These are phyloP conservation scores for Paracoccidioides lutzii DNA, from an alignment of 2,329 filamentous ascomycete species.

Conservation along the genomic window DNA sequence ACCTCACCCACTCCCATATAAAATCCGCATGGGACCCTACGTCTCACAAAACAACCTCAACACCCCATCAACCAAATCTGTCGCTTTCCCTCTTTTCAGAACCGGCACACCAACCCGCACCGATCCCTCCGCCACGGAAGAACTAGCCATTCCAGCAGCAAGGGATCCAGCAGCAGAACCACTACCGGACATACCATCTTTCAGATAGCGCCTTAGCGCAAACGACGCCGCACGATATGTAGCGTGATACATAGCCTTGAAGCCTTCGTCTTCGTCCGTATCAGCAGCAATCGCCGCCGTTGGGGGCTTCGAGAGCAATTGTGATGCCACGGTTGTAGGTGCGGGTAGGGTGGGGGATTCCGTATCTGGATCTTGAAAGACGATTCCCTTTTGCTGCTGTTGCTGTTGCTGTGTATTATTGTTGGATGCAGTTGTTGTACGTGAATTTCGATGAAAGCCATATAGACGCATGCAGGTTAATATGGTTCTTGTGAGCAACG, in stretches of 20 bases:
- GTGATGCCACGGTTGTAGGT: conserved; percentile 8
- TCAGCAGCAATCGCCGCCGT: conserved; percentile 2
- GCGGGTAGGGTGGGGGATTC: conserved; percentile 9
- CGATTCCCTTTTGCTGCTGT: too few relatives aligned
- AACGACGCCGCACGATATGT: conserved; percentile 32
- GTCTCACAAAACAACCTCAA: conserved; percentile 30
- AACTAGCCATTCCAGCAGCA: background rate
- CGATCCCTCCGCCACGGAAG: background rate
- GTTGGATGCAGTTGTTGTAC: conserved; percentile 9
- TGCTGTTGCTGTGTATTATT: background rate
- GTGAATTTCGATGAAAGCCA: conserved; percentile 25
- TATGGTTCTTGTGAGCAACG: conserved; percentile 29
- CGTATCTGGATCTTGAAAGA: conserved; percentile 5
- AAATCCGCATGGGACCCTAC: background rate
- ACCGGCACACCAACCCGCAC: conserved; percentile 11
- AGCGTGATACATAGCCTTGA: conserved; percentile 33
- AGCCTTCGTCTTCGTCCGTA: conserved; percentile 26
- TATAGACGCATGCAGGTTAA: conserved; percentile 33
- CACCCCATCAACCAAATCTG: conserved; percentile 30
- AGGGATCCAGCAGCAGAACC: background rate
- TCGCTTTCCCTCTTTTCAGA: conserved; percentile 28
- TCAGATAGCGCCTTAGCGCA: conserved; percentile 30
- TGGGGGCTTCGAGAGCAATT: background rate
- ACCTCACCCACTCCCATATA: background rate
- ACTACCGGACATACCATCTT: conserved; percentile 9